phyloP scores from a whole-genome alignment of 2,329 filamentous ascomycete genomes.

The Pseudopyricularia javanii region DNA sequence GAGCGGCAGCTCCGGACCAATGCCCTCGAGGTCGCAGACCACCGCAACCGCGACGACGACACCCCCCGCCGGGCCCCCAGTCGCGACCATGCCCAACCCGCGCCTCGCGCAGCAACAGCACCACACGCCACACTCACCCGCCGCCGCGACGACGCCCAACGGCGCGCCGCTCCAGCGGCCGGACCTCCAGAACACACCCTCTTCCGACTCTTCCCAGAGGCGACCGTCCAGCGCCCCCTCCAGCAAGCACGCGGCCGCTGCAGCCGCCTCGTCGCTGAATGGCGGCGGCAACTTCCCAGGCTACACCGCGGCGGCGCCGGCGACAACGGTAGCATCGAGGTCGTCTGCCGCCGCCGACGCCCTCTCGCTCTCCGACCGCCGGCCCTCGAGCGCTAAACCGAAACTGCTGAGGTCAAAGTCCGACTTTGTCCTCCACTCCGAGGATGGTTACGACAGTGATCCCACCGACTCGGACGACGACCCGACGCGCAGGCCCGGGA shows the following conservation, averaged over 20 bases:
- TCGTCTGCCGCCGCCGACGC: neutral
- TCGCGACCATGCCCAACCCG: neutral
- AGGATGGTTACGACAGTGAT: slow-evolving; percentile 9
- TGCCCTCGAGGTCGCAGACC: slow-evolving; percentile 4
- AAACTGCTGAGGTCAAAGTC: slow-evolving; percentile 44
- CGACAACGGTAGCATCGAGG: slow-evolving; percentile 10
- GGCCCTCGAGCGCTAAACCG: slow-evolving; percentile 24
- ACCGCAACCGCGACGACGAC: neutral
- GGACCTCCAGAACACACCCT: neutral
- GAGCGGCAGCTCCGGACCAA: slow-evolving; percentile 3
- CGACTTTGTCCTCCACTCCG: slow-evolving; percentile 28
- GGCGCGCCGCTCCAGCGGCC: neutral
- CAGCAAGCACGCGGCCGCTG: slow-evolving; percentile 17
- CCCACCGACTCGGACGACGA: slow-evolving; percentile 17
- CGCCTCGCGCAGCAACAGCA: neutral
- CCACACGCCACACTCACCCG: neutral
- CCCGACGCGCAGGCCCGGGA: slow-evolving; percentile 17
- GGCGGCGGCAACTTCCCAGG: neutral
- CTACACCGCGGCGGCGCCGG: slow-evolving; percentile 10
- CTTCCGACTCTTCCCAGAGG: slow-evolving; percentile 5
- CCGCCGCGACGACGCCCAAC: neutral
- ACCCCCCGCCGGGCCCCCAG: neutral
- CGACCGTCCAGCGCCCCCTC: slow-evolving; percentile 34
- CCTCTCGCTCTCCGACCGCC: neutral
- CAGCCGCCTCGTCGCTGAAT: neutral